phyloP scores from a whole-genome alignment of 495 filamentous ascomycete genomes.

The Penicillium steckii region DNA sequence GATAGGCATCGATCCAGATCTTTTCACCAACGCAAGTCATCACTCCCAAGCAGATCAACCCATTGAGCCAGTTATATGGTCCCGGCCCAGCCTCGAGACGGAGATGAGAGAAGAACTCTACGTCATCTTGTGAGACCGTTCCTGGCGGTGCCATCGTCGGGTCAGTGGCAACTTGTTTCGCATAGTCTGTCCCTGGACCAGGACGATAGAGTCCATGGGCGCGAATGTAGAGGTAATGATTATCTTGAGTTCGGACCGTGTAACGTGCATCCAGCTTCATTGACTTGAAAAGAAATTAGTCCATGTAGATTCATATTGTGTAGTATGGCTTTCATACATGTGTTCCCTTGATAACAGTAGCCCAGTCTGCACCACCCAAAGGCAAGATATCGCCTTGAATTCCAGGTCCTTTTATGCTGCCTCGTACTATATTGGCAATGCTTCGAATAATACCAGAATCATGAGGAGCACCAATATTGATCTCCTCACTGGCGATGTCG shows the following conservation, averaged over 20 bases:
- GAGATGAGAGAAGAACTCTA: conserved; percentile 35
- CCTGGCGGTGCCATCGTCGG: conserved; percentile 15
- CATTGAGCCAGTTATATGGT: conserved; percentile 36
- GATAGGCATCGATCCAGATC: conserved; percentile 36
- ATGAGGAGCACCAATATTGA: conserved; percentile 27
- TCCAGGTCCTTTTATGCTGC: conserved; percentile 27
- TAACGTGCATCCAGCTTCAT: conserved; percentile 36
- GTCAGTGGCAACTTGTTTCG: conserved; percentile 21
- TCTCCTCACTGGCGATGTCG: conserved; percentile 23
- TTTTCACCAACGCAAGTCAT: conserved; percentile 31
- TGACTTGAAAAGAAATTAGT: conserved; percentile 13
- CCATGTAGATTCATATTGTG: neutral
- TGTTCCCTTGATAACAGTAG: conserved; percentile 31
- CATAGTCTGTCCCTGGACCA: conserved; percentile 30
- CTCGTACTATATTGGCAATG: conserved; percentile 27
- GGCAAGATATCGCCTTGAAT: conserved; percentile 25
- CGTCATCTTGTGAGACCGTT: conserved; percentile 27
- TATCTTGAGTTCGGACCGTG: conserved; percentile 26
- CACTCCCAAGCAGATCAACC: conserved; percentile 31
- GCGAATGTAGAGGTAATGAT: conserved; percentile 28
- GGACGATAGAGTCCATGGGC: conserved; percentile 35
- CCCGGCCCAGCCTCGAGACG: conserved; percentile 27
- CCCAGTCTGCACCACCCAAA: conserved; percentile 32
- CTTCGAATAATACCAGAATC: conserved; percentile 24
- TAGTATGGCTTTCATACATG: conserved; percentile 20